Base-by-base conservation (phyloP, 2,329 filamentous ascomycete species). In the Aspergillus sp. region DNA sequence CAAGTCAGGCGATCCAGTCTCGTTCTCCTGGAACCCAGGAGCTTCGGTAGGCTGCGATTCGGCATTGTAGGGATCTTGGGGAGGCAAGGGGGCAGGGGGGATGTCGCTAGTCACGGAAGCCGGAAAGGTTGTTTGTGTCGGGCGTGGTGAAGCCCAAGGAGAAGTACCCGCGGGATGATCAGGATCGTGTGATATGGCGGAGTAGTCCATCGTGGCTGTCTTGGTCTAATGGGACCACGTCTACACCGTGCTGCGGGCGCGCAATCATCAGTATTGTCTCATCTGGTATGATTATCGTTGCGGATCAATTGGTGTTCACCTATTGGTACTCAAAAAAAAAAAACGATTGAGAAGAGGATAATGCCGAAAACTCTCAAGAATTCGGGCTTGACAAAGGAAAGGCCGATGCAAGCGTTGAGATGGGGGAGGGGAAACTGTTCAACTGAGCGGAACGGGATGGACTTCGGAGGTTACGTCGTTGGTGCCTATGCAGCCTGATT, bases 81-180 rank as follows among this genome's bases (percentile, higher is more conserved):
- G 70, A 52, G 78, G 71, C 65, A 78, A 70, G 45, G 79, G 77
- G 36, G 79, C 78, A 15, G 79, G 70, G 53, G 79, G 75, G 55
- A 76, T 72, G 49, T 79, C 76, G 60, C 68, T 70, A 51, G 70
- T 71, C 59, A 63, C 69, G 47, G 74, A 68, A 60, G 74, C 61
- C 58, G 73, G 62, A 64, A 77, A 78, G 7, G 70, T 63, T 15
- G 67, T 71, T 79, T 80, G 73, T 74, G 83, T 73, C 75, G 82
- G 67, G 80, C 74, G 81, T 59, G 85, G 85, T 55, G 85, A 87
- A 21, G 78, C 82, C 88, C 88, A 91, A 57, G 88, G 88, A 38
- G 87, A 89, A 58, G 80, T 68, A 56, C 82, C 87, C 38, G 80
- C 79, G 48, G 84, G 82, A 70, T 85, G 81, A 57, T 87, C 85